Percentiles rank a stretch among this genome's conserved stretches.
Evolutionary conservation across 208 protist genomes (phyloP).

Genomic region (Trypanosoma lewisi): DNA sequence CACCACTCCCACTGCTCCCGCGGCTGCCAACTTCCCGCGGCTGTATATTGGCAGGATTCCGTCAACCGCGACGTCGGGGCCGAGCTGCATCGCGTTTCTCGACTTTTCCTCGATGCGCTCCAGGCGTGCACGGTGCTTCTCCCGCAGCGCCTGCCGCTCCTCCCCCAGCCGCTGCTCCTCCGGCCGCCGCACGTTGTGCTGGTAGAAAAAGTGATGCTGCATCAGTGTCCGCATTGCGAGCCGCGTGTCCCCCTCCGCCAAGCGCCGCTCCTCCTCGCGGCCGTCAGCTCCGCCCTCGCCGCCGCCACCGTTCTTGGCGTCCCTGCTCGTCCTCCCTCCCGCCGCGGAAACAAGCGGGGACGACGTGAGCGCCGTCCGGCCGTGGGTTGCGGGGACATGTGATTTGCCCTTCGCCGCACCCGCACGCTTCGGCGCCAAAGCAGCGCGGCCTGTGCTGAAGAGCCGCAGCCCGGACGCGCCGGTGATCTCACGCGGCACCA

Average conservation of each 20-base stretch:
- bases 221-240: constrained; percentile 77
- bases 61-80: constrained; percentile 47
- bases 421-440: constrained; percentile 1
- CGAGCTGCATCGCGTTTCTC: constrained; percentile 55
- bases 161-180: constrained; percentile 36
- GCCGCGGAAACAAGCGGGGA: not conserved
- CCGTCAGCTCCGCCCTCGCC: not conserved
- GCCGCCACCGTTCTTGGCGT: not conserved
- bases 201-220: constrained; percentile 45
- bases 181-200: constrained; percentile 26
- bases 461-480: not conserved
- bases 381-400: not conserved
- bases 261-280: constrained; percentile 31
- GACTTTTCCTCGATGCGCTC: constrained; percentile 63
- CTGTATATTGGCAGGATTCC: constrained; percentile 59
- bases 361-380: not conserved
- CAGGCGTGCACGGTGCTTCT: constrained; percentile 40
- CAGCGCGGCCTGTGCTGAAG: not conserved
- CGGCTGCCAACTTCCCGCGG: not conserved
- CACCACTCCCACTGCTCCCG: too few relatives aligned
- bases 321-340: not conserved
- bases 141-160: constrained; percentile 29
- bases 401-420: not conserved
- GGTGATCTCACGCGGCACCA: not conserved
- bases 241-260: constrained; percentile 69